Base-by-base conservation (phyloP, 108 stramenopile species). In the Asterionellopsis glacialis region DNA sequence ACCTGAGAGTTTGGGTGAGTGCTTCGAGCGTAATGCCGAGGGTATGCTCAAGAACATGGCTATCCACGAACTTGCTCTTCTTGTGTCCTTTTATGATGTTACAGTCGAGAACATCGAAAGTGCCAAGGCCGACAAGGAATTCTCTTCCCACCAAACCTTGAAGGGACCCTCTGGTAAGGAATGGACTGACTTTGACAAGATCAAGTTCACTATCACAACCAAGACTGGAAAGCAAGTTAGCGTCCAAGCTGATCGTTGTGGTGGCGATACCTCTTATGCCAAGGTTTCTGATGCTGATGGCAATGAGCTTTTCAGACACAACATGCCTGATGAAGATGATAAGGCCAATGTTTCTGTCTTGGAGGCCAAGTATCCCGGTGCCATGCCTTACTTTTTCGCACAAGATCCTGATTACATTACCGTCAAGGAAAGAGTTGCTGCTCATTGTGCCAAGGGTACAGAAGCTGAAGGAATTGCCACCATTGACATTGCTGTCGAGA, bases 31-130 rank as follows among this genome's bases (percentile, higher is more conserved):
- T 14, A 95, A 95, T 70, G 72, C 85, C 40, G 94, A 95, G 67
- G 94, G 94, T 49, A 95, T 95, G 91, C 73, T 95, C 41, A 95
- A 95, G 63, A 95, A 95, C 72, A 95, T 95, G 94, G 94, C 94
- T 6, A 92, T 95, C 61, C 94, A 95, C 75, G 94, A 95, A 64
- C 62, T 93, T 59, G 91, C 91, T 12, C 63, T 95, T 22, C 63
- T 95, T 44, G 94, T 90, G 28, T 78, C 79, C 50, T 95, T 92
- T 70, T 95, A 85, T 55, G 90, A 87, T 68, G 91, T 91, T 12
- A 74, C 79, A 16, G 90, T 87, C 15, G 88, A 92, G 24, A 94
- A 88, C 63, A 92, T 96, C 73, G 87, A 74, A 18, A 73, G 63
- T 42, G 91, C 91, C 52, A 65, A 41, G 10, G 95, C 87, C 28